Evolutionary conservation across 1,284 basidiomycete genomes (phyloP).

Genomic region (Austroboletus rostrupii): DNA sequence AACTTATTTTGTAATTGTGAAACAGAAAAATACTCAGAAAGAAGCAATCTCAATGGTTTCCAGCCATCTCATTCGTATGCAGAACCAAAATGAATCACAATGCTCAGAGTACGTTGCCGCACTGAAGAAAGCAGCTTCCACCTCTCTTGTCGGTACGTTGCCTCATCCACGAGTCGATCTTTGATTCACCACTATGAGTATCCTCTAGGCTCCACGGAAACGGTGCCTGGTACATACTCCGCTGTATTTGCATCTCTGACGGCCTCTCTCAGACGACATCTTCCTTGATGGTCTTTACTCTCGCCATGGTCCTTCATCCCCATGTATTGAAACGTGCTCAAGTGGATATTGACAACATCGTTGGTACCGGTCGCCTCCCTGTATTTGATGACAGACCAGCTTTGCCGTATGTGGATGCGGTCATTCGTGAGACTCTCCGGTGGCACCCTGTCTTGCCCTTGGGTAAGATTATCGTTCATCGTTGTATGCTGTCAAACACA

Average conservation of each 20-base stretch:
- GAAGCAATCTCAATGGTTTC: constrained; percentile 11
- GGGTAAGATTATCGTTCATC: constrained; percentile 2
- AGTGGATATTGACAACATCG: constrained; percentile 34
- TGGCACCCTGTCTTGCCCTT: constrained; percentile 21
- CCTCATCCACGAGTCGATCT: background rate
- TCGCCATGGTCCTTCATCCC: constrained; percentile 34
- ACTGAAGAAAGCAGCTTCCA: constrained; percentile 9
- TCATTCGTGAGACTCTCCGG: constrained; percentile 36
- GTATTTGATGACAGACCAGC: constrained; percentile 33
- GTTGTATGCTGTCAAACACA: too few relatives aligned
- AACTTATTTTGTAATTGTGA: too few relatives aligned
- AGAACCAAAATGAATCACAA: constrained; percentile 2
- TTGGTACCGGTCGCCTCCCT: constrained; percentile 36
- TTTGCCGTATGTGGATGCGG: constrained; percentile 36
- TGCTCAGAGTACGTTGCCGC: background rate
- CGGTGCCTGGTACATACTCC: constrained; percentile 3
- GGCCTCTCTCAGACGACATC: constrained; percentile 6
- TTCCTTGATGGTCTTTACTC: constrained; percentile 23
- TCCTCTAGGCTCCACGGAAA: constrained; percentile 11
- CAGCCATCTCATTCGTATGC: constrained; percentile 12
- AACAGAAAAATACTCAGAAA: background rate
- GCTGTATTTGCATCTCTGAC: background rate
- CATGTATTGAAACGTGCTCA: constrained; percentile 12
- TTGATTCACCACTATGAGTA: background rate
- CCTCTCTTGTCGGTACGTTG: constrained; percentile 14